Evolutionary conservation across 2,329 filamentous ascomycete genomes (phyloP).

Genomic region (Chrysoporthe austroafricana): DNA sequence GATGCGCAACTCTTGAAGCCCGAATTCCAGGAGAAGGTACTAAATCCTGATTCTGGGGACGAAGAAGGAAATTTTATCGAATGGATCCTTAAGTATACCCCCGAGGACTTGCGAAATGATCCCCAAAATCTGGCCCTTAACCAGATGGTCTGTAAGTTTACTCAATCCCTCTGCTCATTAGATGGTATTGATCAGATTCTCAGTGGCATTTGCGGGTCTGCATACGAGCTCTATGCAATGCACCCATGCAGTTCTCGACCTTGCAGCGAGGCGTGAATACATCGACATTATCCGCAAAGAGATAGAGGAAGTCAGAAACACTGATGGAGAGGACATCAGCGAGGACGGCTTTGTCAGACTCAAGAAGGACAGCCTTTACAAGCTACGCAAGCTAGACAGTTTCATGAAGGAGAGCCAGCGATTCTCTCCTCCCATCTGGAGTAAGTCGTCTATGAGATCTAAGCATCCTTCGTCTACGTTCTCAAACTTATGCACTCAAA

Average conservation of each 20-base stretch:
- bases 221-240: not conserved
- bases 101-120: not conserved
- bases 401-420: slow-evolving; percentile 46
- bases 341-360: not conserved
- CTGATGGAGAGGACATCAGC: slow-evolving; percentile 33
- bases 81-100: not conserved
- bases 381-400: slow-evolving; percentile 46
- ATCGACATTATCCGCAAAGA: slow-evolving; percentile 47
- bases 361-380: slow-evolving; percentile 40
- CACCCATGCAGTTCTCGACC: not conserved
- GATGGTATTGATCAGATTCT: not conserved
- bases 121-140: not conserved
- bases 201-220: not conserved
- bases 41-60: not conserved
- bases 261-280: slow-evolving; percentile 40
- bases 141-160: not conserved
- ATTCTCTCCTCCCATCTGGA: slow-evolving; percentile 18
- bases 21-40: not conserved
- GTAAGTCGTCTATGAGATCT: not conserved
- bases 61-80: not conserved
- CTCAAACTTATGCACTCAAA: not conserved
- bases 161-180: not conserved
- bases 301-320: slow-evolving; percentile 42
- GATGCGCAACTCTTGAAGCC: not conserved
- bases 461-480: not conserved